Base-by-base conservation (phyloP, 2,329 filamentous ascomycete genomes). In the Monosporascus sp. region DNA sequence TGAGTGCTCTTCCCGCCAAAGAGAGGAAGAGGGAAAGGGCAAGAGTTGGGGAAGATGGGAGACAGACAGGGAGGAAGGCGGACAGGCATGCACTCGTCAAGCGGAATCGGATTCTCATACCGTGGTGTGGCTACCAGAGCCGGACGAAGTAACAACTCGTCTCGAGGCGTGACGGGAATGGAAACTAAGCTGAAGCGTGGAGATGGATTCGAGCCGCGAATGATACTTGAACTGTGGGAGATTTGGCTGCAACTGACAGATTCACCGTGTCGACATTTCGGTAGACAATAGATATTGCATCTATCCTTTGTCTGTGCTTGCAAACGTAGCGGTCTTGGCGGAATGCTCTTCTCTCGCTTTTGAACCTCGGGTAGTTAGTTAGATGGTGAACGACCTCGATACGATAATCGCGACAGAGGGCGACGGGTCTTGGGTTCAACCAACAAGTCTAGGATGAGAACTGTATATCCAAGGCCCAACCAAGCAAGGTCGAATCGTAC, bases 111-210 rank as follows among this genome's bases (percentile, higher is more conserved):
- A 35, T 11, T 52, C 25, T 36, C 45, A 49, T 50, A 52, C 43
- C 31, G 49, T 53, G 36, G 52, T 56, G 52, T 52, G 39, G 49
- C 39, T 52, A 53, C 58, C 57, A 53, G 55, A 57, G 57, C 52
- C 54, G 54, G 53, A 60, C 43, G 50, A 63, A 41, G 20, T 41
- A 18, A 20, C 18, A 43, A 43, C 18, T 20, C n/a, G 14, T 3
- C n/a, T 18, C 18, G 9, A 24, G 22, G 11, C 14, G 39, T 7
- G 24, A 27, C 17, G 43, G 9, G 43, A 46, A 22, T 7, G 24
- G 24, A 17, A 31, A 8, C 7, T 18, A 20, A 41, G 38, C 38
- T 9, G 38, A 41, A 14, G 38, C 38, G 18, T n/a, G 38, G 38
- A n/a, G 43, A 46, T 46, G n/a, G 14, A 22, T 14, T 7, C 14